Conservation (phyloP, 192 early-diverging fungal genomes). For the Backusella tarrabulga region DNA sequence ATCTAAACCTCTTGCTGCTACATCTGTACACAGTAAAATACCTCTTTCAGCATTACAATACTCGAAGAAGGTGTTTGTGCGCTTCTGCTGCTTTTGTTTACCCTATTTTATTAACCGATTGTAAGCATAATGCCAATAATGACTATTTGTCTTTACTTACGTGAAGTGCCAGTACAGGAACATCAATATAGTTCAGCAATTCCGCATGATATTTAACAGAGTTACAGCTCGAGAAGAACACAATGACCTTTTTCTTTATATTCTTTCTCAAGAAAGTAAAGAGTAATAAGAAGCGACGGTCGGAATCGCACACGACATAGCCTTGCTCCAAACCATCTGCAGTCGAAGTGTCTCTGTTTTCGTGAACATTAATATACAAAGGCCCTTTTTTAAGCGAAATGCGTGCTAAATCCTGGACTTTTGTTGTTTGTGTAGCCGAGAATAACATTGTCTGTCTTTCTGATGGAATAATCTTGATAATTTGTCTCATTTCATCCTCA, state of each 20-base stretch:
- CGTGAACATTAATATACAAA: constrained; percentile 99
- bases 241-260: constrained; percentile 96
- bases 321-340: constrained; percentile 97
- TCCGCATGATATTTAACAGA: constrained; percentile 98
- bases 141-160: constrained; percentile 42
- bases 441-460: constrained; percentile 98
- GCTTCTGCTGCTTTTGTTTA: constrained; percentile 96
- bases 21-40: constrained; percentile 94
- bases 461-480: constrained; percentile 89
- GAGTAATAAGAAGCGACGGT: constrained; percentile 92
- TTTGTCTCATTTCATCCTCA: constrained; percentile 98
- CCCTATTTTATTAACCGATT: constrained; percentile 44
- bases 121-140: background rate
- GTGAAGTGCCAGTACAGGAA: constrained; percentile 96
- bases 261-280: constrained; percentile 98
- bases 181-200: constrained; percentile 98
- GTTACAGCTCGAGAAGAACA: constrained; percentile 98
- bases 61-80: constrained; percentile 99
- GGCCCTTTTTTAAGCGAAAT: constrained; percentile 96
- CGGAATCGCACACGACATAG: constrained; percentile 92
- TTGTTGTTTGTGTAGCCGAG: constrained; percentile 98
- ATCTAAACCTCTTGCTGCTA: constrained; percentile 96
- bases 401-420: constrained; percentile 96
- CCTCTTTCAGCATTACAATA: constrained; percentile 95
- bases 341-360: constrained; percentile 93